phyloP scores from a whole-genome alignment of 805 yeast genomes.

The Scheffersomyces spartinae region DNA sequence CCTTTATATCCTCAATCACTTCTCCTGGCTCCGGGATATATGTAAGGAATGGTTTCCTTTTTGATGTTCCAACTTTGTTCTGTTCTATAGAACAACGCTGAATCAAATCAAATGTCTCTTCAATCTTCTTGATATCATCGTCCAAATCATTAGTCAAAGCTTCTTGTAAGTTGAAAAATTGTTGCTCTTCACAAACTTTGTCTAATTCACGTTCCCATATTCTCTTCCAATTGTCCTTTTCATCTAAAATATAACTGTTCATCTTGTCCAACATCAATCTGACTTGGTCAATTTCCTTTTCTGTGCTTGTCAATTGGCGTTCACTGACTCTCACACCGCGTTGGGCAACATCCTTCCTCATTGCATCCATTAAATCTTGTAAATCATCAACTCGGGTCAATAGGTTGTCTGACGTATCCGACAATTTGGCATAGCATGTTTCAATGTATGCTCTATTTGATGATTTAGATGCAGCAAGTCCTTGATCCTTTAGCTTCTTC shows the following conservation, averaged over 20 bases:
- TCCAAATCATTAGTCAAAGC: conserved; percentile 68
- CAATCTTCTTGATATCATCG: conserved; percentile 72
- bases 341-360: conserved; percentile 83
- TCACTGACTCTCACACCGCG: conserved; percentile 77
- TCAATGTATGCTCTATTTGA: conserved; percentile 56
- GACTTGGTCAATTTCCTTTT: conserved; percentile 54
- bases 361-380: conserved; percentile 82
- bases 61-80: conserved; percentile 41
- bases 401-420: conserved; percentile 64
- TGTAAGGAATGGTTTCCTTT: conserved; percentile 27
- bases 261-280: conserved; percentile 39
- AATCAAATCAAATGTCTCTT: conserved; percentile 72
- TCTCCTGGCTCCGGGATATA: conserved; percentile 55
- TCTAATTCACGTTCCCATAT: conserved; percentile 90
- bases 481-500: conserved; percentile 37
- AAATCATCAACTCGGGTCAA: conserved; percentile 79
- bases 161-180: conserved; percentile 81
- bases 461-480: conserved; percentile 24
- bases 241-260: conserved; percentile 51
- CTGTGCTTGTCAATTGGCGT: conserved; percentile 56
- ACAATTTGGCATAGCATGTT: conserved; percentile 57
- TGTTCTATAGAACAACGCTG: conserved; percentile 76
- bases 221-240: conserved; percentile 77
- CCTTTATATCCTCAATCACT: conserved; percentile 47
- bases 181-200: conserved; percentile 87